Base-by-base conservation (phyloP, 495 filamentous ascomycete species). In the Trichoderma erinaceum region DNA sequence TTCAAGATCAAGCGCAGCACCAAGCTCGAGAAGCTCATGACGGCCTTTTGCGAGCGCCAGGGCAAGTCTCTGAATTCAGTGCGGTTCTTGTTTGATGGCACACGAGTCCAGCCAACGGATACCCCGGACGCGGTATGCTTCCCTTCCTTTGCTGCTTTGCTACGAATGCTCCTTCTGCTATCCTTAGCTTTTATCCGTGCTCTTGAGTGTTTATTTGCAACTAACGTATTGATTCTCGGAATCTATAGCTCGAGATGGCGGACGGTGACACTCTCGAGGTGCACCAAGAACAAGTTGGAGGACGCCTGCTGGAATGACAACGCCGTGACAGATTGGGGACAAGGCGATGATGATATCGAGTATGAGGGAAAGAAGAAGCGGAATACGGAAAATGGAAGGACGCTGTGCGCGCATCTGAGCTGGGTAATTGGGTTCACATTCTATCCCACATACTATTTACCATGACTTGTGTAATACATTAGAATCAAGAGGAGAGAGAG, bases 1-100 rank as follows among this genome's bases (percentile, higher is more conserved):
- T 99, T 99, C 84, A 99, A 99, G 84, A 99, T 99, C 80, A 99
- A 99, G 87, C 90, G 94, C 6, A 92, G 90, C 6, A 99, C 96
- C 0, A 89, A 90, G 73, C 87, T 99, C 38, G 94, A 96, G 81
- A 99, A 99, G 83, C 80, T 99, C 48, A 99, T 99, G 96, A 92
- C 94, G 69, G 96, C 96, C 21, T 99, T 98, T 79, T 99, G 96
- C 76, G 96, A 98, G 69, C 87, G 96, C 2, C 93, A 97, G 71
- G 96, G 96, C 71, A 98, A 97, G 84, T 83, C 87, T 15, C 78
- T 86, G 4, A 83, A 83, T n/a, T 91, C 88, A 3, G 95, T 97
- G 43, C 89, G 96, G 25, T 99, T 99, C 78, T 82, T 99, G 1
- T 99, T 98, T 74, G 96, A 99, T 73, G 96, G 96, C 18, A 88